Evolutionary conservation across 164 flowering plant species (phyloP).

Genomic region (Macadamia tetraphylla): DNA sequence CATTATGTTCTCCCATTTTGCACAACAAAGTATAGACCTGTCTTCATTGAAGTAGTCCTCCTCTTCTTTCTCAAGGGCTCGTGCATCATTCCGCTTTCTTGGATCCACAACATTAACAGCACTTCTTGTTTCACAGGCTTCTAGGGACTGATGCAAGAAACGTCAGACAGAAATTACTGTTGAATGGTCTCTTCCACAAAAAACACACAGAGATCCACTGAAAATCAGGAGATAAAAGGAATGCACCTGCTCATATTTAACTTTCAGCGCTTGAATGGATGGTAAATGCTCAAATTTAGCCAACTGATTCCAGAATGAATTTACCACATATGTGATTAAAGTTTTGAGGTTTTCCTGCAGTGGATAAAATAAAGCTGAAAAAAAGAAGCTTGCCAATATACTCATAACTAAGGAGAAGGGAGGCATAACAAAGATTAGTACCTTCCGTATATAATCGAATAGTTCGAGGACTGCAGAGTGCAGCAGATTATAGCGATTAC

Average conservation of each 20-base stretch:
- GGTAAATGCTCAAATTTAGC: constrained; percentile 53
- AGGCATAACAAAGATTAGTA: constrained; percentile 17
- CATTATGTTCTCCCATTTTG: background rate
- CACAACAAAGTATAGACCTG: constrained; percentile 40
- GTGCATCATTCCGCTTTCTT: constrained; percentile 71
- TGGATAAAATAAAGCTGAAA: constrained; percentile 5
- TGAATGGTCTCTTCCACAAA: too few relatives aligned
- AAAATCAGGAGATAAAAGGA: background rate
- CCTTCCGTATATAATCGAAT: constrained; percentile 84
- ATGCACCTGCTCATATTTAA: constrained; percentile 88
- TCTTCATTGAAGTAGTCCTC: constrained; percentile 95
- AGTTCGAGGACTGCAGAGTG: constrained; percentile 87
- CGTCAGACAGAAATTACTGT: background rate
- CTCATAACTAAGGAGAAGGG: background rate
- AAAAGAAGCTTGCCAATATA: background rate
- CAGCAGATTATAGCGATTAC: constrained; percentile 83
- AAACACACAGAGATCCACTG: background rate
- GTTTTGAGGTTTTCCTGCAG: constrained; percentile 80
- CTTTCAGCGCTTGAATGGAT: constrained; percentile 54
- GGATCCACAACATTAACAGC: constrained; percentile 31
- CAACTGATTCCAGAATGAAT: constrained; percentile 78
- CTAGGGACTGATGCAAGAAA: constrained; percentile 43
- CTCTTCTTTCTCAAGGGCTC: constrained; percentile 94
- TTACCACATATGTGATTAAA: constrained; percentile 59
- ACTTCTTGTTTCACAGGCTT: constrained; percentile 37